A percentile compares a stretch with the other conserved stretches of the same genome.
Evolutionary conservation across 192 early-diverging fungal species (phyloP).

Genomic region (Coemansia aciculifera): DNA sequence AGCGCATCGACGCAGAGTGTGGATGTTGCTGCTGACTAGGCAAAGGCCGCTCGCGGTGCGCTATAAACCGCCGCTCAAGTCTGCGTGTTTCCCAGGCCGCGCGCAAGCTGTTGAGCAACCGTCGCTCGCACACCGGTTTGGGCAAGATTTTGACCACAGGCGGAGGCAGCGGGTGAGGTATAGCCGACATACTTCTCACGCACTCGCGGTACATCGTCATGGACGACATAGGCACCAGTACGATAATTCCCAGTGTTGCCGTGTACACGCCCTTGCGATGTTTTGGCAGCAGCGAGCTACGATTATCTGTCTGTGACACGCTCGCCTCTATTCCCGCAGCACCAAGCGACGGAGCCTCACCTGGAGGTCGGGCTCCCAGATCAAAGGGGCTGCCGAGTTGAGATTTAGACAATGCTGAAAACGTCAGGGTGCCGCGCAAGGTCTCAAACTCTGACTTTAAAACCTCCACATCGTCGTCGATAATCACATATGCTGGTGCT

Average conservation of each 20-base stretch:
- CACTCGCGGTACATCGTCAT: conserved; percentile 23
- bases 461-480: conserved; percentile 28
- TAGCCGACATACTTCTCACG: conserved; percentile 13
- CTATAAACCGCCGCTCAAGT: conserved; percentile 9
- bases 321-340: neutral
- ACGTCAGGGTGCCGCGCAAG: conserved; percentile 48
- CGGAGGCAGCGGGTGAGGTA: conserved; percentile 46
- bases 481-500: conserved; percentile 42
- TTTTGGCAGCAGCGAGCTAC: conserved; percentile 7
- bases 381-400: conserved; percentile 9
- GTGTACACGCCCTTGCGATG: conserved; percentile 24
- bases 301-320: neutral
- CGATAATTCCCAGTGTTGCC: conserved; percentile 41
- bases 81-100: conserved; percentile 35
- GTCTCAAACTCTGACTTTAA: conserved; percentile 44
- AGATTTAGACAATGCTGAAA: conserved; percentile 22
- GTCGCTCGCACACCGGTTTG: conserved; percentile 34
- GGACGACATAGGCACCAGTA: conserved; percentile 21
- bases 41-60: neutral
- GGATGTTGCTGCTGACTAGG: conserved; percentile 4
- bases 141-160: conserved; percentile 43
- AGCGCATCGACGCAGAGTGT: neutral
- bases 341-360: neutral
- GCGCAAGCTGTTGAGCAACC: conserved; percentile 31
- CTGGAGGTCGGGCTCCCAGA: neutral